A percentile compares a stretch with the other conserved stretches of the same genome.
Evolutionary conservation across 495 filamentous ascomycete genomes (phyloP).

Genomic region (Daldinia concentrica): DNA sequence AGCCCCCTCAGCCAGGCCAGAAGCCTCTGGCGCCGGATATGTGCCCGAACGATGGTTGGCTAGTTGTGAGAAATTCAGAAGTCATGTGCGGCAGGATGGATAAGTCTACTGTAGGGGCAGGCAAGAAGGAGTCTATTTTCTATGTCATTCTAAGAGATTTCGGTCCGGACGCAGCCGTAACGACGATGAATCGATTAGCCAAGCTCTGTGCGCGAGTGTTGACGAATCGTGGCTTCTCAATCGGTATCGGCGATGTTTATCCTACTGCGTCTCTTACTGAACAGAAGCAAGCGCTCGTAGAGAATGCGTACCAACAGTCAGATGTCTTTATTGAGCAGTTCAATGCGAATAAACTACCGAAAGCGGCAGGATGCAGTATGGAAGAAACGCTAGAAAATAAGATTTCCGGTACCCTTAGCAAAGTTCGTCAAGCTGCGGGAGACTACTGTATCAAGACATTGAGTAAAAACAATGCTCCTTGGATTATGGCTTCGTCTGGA

Average conservation of each 20-base stretch:
- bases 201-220: constrained; percentile 90
- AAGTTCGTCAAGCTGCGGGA: constrained; percentile 89
- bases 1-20: constrained; percentile 50
- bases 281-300: constrained; percentile 78
- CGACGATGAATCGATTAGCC: constrained; percentile 92
- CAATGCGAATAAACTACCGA: constrained; percentile 78
- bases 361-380: constrained; percentile 87
- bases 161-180: constrained; percentile 85
- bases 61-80: constrained; percentile 94
- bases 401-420: constrained; percentile 89
- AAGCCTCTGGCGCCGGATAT: constrained; percentile 68
- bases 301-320: constrained; percentile 80
- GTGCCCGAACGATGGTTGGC: constrained; percentile 82
- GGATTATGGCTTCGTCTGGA: constrained; percentile 97
- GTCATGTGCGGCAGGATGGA: constrained; percentile 99
- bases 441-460: constrained; percentile 89
- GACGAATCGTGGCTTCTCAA: constrained; percentile 91
- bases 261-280: constrained; percentile 72
- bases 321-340: constrained; percentile 85
- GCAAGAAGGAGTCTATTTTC: constrained; percentile 97
- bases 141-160: constrained; percentile 96
- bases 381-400: constrained; percentile 90
- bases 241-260: constrained; percentile 93
- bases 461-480: constrained; percentile 88
- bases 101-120: constrained; percentile 91